Conservation (phyloP, 306 rosid species). For the Castanea mollissima region DNA sequence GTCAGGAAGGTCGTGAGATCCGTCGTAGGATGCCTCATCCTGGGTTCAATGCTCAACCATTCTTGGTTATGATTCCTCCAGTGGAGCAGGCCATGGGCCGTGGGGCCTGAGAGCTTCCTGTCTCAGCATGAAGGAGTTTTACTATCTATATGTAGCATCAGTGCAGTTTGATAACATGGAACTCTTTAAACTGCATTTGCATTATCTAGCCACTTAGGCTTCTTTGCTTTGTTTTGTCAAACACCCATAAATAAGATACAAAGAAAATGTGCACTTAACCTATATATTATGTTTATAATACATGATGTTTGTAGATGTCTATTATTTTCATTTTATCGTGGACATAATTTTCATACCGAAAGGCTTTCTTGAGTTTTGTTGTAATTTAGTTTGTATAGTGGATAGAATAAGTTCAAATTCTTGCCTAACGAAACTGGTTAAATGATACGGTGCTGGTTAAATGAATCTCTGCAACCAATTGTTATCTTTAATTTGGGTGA, state of each 20-base stretch:
- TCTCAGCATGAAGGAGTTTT: slow-evolving; percentile 8
- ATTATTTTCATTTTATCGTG: not conserved
- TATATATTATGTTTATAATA: not conserved
- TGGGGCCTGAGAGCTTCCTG: slow-evolving; percentile 37
- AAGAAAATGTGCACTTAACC: not conserved
- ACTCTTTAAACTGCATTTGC: not conserved
- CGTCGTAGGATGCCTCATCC: slow-evolving; percentile 92
- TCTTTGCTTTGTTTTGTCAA: not conserved
- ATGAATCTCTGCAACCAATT: too few relatives aligned
- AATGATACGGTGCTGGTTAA: too few relatives aligned
- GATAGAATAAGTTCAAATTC: too few relatives aligned
- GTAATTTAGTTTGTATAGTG: too few relatives aligned
- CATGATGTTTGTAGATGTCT: not conserved
- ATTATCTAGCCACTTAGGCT: not conserved
- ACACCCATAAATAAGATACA: slow-evolving; percentile 4
- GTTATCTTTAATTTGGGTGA: too few relatives aligned
- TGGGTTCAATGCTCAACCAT: slow-evolving; percentile 72
- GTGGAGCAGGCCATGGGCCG: slow-evolving; percentile 83
- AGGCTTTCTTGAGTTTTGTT: too few relatives aligned
- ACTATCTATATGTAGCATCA: slow-evolving; percentile 12
- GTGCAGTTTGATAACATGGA: not conserved
- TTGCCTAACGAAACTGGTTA: too few relatives aligned
- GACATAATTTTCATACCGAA: too few relatives aligned
- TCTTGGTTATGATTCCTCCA: slow-evolving; percentile 90
- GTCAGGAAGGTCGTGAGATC: slow-evolving; percentile 98